These are phyloP conservation scores for Barnettozyma populi DNA, from an alignment of 805 yeast species.

Conservation along the genomic window DNA sequence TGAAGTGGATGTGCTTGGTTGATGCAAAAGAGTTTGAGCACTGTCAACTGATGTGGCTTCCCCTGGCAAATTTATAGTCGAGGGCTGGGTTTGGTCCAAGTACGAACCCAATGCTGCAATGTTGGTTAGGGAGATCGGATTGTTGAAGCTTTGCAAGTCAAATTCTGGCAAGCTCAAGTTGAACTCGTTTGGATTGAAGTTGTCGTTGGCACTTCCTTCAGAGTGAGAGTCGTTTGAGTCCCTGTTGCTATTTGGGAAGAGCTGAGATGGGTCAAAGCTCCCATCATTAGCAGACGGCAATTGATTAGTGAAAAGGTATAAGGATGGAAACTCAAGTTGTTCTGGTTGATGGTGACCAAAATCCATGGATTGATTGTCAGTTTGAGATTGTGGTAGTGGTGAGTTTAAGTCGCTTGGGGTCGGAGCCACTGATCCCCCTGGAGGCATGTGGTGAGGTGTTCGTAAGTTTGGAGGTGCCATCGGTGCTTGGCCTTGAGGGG, in stretches of 20 bases:
- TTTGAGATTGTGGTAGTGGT: not conserved
- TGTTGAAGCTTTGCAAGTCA: constrained; percentile 21
- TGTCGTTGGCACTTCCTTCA: constrained; percentile 15
- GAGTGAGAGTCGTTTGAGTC: constrained; percentile 11
- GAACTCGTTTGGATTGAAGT: constrained; percentile 19
- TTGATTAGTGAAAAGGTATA: constrained; percentile 24
- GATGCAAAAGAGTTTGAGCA: not conserved
- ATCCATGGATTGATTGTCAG: not conserved
- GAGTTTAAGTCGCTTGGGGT: constrained; percentile 1
- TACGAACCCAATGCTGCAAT: constrained; percentile 20
- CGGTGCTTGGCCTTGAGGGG: constrained; percentile 7
- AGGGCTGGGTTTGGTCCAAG: constrained; percentile 8
- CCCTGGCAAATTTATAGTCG: not conserved
- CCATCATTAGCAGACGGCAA: constrained; percentile 16
- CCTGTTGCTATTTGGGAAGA: constrained; percentile 16
- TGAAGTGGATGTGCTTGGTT: not conserved
- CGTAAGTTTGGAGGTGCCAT: constrained; percentile 5
- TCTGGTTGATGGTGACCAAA: not conserved
- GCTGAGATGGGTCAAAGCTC: constrained; percentile 23
- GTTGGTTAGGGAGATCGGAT: constrained; percentile 21
- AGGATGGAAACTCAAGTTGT: constrained; percentile 24
- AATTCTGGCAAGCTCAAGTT: constrained; percentile 23
- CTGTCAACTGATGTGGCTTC: not conserved
- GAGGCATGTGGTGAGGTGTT: constrained; percentile 6
- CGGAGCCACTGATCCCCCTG: constrained; percentile 8